phyloP scores from a whole-genome alignment of 2,329 filamentous ascomycete species.

The Verticillium tricorpus region DNA sequence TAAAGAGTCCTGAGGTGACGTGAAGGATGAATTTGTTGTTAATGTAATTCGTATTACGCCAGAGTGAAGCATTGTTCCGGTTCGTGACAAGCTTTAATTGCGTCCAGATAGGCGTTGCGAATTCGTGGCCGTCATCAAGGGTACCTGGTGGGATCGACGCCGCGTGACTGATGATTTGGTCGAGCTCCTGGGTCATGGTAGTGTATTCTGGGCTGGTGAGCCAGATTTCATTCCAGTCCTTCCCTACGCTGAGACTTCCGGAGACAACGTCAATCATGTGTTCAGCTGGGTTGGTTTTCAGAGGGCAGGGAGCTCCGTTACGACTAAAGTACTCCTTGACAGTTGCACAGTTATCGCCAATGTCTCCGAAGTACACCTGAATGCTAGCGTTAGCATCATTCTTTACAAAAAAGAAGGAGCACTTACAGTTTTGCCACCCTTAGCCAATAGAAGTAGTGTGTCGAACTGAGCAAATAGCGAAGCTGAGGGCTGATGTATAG shows the following conservation, averaged over 20 bases:
- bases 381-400: too few species aligned
- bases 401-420: too few species aligned
- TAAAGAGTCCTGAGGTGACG: slow-evolving; percentile 50
- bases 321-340: slow-evolving; percentile 61
- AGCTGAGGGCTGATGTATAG: slow-evolving; percentile 67
- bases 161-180: slow-evolving; percentile 54
- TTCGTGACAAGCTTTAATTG: slow-evolving; percentile 62
- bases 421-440: slow-evolving; percentile 52
- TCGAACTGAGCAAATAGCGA: slow-evolving; percentile 65
- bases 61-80: slow-evolving; percentile 59
- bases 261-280: slow-evolving; percentile 65
- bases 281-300: slow-evolving; percentile 66
- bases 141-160: slow-evolving; percentile 36
- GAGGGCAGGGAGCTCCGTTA: slow-evolving; percentile 58
- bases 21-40: slow-evolving; percentile 59
- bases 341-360: slow-evolving; percentile 50
- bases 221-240: slow-evolving; percentile 69
- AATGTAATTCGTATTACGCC: slow-evolving; percentile 62
- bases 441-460: slow-evolving; percentile 58
- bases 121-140: slow-evolving; percentile 57
- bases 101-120: slow-evolving; percentile 60
- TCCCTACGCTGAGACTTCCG: slow-evolving; percentile 38
- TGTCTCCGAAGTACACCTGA: slow-evolving; percentile 58
- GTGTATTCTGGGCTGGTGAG: slow-evolving; percentile 56
- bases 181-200: slow-evolving; percentile 56